Conservation (phyloP, 1,284 basidiomycete genomes). For the Boletus sp. region DNA sequence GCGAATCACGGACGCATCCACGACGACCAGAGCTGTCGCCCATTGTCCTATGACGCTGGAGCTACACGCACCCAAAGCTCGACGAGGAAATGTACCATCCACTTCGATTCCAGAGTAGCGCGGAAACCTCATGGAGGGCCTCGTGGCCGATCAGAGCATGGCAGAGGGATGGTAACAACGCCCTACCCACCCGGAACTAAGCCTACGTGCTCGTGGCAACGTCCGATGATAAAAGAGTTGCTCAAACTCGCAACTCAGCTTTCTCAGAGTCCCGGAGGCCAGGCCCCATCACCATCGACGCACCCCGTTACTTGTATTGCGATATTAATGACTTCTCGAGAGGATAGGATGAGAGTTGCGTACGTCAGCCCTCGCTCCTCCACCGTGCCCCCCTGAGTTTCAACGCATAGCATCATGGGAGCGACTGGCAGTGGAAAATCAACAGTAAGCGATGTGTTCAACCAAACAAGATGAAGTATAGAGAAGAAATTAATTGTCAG, state of each 20-base stretch:
- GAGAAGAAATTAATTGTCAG: constrained; percentile 16
- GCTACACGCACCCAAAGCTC: background rate
- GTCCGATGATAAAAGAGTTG: constrained; percentile 19
- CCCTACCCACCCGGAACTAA: constrained; percentile 6
- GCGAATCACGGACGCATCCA: background rate
- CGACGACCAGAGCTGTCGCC: background rate
- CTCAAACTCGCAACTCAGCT: background rate
- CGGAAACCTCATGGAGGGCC: constrained; percentile 21
- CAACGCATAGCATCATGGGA: constrained; percentile 45
- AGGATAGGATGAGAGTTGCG: constrained; percentile 33
- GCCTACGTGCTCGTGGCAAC: background rate
- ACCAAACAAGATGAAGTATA: background rate
- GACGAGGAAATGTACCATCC: background rate
- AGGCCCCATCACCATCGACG: background rate
- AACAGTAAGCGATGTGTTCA: constrained; percentile 36
- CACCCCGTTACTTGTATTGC: background rate
- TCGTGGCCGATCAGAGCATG: constrained; percentile 18
- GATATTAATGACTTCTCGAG: constrained; percentile 23
- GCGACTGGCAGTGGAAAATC: constrained; percentile 50
- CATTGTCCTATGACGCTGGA: background rate
- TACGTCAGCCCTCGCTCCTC: constrained; percentile 17
- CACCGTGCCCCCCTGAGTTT: constrained; percentile 6
- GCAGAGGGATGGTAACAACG: background rate
- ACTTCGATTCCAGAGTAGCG: background rate
- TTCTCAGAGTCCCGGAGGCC: background rate